Base-by-base conservation (phyloP, 805 yeast genomes). In the Debaryomyces tyrocola region DNA sequence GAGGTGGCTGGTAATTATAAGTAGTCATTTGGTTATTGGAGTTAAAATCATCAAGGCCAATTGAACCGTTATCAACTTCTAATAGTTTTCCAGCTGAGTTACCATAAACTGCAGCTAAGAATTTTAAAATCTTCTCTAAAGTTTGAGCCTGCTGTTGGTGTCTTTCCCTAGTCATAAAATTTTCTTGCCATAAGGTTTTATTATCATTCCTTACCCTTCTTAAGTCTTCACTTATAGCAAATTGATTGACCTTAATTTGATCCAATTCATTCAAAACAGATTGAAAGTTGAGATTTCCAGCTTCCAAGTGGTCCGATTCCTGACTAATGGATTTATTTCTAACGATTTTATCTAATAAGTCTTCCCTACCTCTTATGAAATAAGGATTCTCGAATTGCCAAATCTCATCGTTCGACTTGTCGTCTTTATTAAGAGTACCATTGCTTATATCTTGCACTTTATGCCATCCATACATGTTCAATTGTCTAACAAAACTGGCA, bases 401-500 rank as follows among this genome's bases (percentile, higher is more conserved):
- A 45, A 83, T 78, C 58, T 94, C 98, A 46, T 91, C 97, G 36
- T 69, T 68, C 47, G 70, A 75, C 34, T 66, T 70, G 46, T 78
- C 73, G 33, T 62, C 66, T 39, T 60, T 60, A 40, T 56, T 75
- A 48, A 83, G 67, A 4, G 91, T 78, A 2, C 95, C 97, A 20
- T 86, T 78, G 47, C 71, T 87, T 18, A 91, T 82, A 66, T 94
- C 98, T 67, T 94, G 99, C 4, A 94, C 94, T 67, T 94, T 94
- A 71, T 91, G 98, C 97, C 97, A 94, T 9, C 99, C 99, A 63
- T 94, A 94, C 99, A 94, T 92, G 68, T 92, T 92, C 58, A 92
- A 75, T 63, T 92, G 99, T 51, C 99, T 80, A 17, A 92, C 98
- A 70, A 92, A 92, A 56, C 91, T 82, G 33, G 98, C 92, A 69